phyloP scores from a whole-genome alignment of 768 basidiomycete genomes.

The Russula olivacea region DNA sequence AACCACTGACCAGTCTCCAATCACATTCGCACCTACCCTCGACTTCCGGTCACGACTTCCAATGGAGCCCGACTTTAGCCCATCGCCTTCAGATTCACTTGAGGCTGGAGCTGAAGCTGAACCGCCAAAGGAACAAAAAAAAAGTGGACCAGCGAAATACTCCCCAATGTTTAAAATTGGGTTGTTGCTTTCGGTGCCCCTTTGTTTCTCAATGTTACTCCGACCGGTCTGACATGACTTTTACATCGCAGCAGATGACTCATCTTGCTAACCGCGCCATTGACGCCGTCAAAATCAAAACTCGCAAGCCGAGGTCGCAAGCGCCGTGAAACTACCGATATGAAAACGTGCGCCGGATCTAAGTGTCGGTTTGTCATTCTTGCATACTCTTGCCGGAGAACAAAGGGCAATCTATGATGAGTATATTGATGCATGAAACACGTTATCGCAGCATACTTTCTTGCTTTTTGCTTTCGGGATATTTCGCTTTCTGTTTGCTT shows the following conservation, averaged over 20 bases:
- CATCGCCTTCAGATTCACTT: background rate
- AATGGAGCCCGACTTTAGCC: background rate
- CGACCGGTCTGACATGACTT: background rate
- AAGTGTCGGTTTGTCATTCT: background rate
- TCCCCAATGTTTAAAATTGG: slow-evolving; percentile 6
- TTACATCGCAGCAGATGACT: slow-evolving; percentile 2
- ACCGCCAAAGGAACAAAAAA: background rate
- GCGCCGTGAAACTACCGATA: background rate
- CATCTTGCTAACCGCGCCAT: slow-evolving; percentile 1
- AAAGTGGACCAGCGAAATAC: background rate
- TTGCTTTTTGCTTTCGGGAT: background rate
- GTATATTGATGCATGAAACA: too few species aligned
- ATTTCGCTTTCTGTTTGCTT: background rate
- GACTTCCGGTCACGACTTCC: background rate
- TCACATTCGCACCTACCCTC: background rate
- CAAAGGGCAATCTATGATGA: too few species aligned
- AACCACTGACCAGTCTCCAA: slow-evolving; percentile 8
- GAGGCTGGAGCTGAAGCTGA: background rate
- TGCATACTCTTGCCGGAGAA: too few species aligned
- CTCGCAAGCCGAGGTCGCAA: slow-evolving; percentile 6
- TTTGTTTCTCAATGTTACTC: background rate
- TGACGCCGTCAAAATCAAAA: slow-evolving; percentile 13
- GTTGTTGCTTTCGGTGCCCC: background rate
- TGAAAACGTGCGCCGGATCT: background rate
- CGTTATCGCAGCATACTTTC: background rate